Percentiles rank a stretch among this genome's conserved stretches.
Conservation (phyloP, 208 protist genomes). For the Leptomonas seymouri region DNA sequence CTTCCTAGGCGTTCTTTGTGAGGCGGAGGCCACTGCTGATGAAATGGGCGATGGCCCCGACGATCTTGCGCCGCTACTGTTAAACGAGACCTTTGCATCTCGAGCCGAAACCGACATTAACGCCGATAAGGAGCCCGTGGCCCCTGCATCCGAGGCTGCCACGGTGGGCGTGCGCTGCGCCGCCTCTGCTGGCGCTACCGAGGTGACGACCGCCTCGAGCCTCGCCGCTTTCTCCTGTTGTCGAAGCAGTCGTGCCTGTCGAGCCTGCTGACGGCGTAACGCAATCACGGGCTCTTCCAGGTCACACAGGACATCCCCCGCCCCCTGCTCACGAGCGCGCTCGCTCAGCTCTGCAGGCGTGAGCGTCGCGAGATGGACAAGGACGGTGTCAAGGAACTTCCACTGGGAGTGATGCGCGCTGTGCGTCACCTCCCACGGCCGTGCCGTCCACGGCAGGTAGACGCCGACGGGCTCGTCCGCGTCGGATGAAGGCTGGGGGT, state of each 20-base stretch:
- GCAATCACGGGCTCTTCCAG: slow-evolving; percentile 54
- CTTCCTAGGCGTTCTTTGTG: neutral
- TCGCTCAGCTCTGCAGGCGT: slow-evolving; percentile 38
- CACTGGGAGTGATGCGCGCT: slow-evolving; percentile 46
- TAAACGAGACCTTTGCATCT: too few relatives aligned
- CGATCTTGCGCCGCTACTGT: too few relatives aligned
- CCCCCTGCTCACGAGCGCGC: slow-evolving; percentile 39
- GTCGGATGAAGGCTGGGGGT: neutral
- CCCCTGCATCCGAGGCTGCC: too few relatives aligned
- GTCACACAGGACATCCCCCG: slow-evolving; percentile 50
- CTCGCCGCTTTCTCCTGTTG: slow-evolving; percentile 12
- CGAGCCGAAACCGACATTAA: too few relatives aligned
- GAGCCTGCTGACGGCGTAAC: slow-evolving; percentile 28
- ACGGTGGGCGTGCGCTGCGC: neutral
- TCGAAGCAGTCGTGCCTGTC: slow-evolving; percentile 3
- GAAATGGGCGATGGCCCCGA: too few relatives aligned
- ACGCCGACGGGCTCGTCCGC: slow-evolving; percentile 10
- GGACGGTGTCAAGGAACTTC: slow-evolving; percentile 60
- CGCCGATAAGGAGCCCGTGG: neutral
- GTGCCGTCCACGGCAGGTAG: slow-evolving; percentile 68
- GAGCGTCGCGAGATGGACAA: slow-evolving; percentile 48
- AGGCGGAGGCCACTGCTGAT: neutral
- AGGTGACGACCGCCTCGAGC: neutral
- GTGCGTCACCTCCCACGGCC: slow-evolving; percentile 58
- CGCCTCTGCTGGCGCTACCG: neutral